Evolutionary conservation across 108 stramenopile species (phyloP).

Genomic region (Cyclotella atomus): DNA sequence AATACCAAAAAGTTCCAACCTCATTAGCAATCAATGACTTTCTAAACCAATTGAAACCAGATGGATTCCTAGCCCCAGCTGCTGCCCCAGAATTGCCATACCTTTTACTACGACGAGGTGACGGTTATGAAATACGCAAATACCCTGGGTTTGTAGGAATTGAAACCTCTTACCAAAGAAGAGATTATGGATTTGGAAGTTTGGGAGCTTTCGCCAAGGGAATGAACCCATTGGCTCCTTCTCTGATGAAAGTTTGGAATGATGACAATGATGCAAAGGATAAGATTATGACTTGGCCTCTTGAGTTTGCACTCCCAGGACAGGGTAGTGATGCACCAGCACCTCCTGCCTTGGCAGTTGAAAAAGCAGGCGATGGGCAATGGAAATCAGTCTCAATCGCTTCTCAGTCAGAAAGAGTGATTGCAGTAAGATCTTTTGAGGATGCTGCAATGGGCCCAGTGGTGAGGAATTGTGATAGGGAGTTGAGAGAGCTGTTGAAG

Average conservation of each 20-base stretch:
- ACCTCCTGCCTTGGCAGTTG: slow-evolving; percentile 50
- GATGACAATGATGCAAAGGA: slow-evolving; percentile 51
- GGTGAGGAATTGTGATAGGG: slow-evolving; percentile 67
- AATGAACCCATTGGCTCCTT: slow-evolving; percentile 80
- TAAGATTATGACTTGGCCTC: slow-evolving; percentile 89
- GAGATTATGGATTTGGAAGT: slow-evolving; percentile 84
- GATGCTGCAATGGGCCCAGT: slow-evolving; percentile 86
- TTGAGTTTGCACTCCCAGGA: slow-evolving; percentile 70
- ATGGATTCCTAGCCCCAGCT: slow-evolving; percentile 57
- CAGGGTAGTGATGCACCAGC: slow-evolving; percentile 31
- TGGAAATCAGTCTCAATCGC: slow-evolving; percentile 55
- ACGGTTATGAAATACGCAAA: slow-evolving; percentile 81
- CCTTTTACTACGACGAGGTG: slow-evolving; percentile 77
- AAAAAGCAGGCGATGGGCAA: slow-evolving; percentile 57
- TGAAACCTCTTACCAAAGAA: slow-evolving; percentile 63
- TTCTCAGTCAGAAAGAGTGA: slow-evolving; percentile 50
- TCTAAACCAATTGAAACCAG: slow-evolving; percentile 73
- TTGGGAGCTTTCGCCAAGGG: slow-evolving; percentile 77
- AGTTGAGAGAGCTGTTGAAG: slow-evolving; percentile 60
- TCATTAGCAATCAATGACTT: slow-evolving; percentile 75
- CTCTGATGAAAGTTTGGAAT: slow-evolving; percentile 73
- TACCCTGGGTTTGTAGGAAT: slow-evolving; percentile 75
- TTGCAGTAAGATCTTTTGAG: slow-evolving; percentile 78
- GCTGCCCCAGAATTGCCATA: slow-evolving; percentile 86
- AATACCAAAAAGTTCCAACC: slow-evolving; percentile 73